Base-by-base conservation (phyloP, 306 rosid genomes). In the Acacia acuminata region DNA sequence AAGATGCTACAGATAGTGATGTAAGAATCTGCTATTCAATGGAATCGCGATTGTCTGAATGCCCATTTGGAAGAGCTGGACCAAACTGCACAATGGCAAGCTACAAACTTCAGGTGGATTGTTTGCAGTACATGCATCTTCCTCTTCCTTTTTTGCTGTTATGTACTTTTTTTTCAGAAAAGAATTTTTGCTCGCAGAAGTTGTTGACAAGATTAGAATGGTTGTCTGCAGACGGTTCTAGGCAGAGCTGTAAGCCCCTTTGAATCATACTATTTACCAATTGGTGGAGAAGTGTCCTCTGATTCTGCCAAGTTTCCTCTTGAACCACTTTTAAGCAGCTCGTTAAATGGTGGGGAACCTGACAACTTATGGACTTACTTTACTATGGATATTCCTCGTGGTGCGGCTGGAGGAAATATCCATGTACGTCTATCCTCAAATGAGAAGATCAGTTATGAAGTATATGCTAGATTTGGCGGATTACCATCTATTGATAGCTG, bases 401-500 rank as follows among this genome's bases (percentile, higher is more conserved):
- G 99, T 24, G 97, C 94, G 47, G 96, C 99, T 42, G 99, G 99
- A 73, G 91, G 94, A 84, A 92, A 89, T 82, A 82, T 96, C 72
- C 98, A 90, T 63, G 43, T 96, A 16, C 90, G 63, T 24, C 85
- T 96, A 65, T 79, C 91, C 20, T 88, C 97, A 58, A 87, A 90
- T 77, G 75, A 65, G 16, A 84, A 86, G 84, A 79, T 92, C 81
- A 81, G 48, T 76, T 91, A 88, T 71, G 94, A 96, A 89, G 84
- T 94, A 67, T 96, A 96, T 85, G 93, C 97, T 76, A 87, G 97
- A 88, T 91, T 89, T 72, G 97, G 99, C 40, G 98, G 99, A 84
- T 90, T 89, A 60, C 99, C 99, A 27, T 91, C 97, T 71, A 87
- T 89, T 85, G 88, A 85, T 80, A 88, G 79, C 80, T 88, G 94